Evolutionary conservation across 768 basidiomycete species (phyloP).

Genomic region (Collybiopsis confluens): DNA sequence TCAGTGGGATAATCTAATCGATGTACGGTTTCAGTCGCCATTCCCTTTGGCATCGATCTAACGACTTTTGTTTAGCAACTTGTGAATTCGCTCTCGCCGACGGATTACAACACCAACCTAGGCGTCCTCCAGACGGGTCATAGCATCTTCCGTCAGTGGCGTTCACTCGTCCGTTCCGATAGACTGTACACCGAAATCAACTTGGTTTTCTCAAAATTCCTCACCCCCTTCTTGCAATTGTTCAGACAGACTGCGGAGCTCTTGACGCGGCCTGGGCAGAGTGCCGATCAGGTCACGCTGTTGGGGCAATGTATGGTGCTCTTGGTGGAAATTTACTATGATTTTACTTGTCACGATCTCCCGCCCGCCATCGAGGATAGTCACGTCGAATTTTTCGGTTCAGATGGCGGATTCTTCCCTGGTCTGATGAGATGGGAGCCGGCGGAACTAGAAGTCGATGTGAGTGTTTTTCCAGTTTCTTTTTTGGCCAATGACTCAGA

Average conservation of each 20-base stretch:
- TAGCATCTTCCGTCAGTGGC: conserved; percentile 93
- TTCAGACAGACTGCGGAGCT: conserved; percentile 66
- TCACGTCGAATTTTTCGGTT: conserved; percentile 77
- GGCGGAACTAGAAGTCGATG: conserved; percentile 61
- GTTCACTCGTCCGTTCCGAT: conserved; percentile 85
- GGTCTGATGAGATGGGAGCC: conserved; percentile 81
- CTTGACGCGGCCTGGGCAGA: conserved; percentile 34
- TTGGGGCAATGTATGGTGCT: conserved; percentile 75
- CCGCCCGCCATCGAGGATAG: conserved; percentile 92
- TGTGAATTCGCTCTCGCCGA: conserved; percentile 71
- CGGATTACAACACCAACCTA: conserved; percentile 82
- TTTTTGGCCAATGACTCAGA: conserved; percentile 1
- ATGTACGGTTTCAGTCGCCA: conserved; percentile 50
- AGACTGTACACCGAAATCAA: conserved; percentile 88
- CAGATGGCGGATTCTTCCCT: conserved; percentile 68
- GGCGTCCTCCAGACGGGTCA: conserved; percentile 93
- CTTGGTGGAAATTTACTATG: conserved; percentile 85
- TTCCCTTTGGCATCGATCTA: not conserved
- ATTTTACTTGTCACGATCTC: conserved; percentile 92
- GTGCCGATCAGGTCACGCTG: conserved; percentile 37
- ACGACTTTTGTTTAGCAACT: conserved; percentile 62
- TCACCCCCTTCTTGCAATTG: conserved; percentile 76
- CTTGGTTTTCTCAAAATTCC: conserved; percentile 80
- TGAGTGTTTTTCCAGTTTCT: conserved; percentile 31
- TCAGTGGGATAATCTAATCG: conserved; percentile 84